Base-by-base conservation (phyloP, 2,329 filamentous ascomycete genomes). In the Talaromyces albobiverticillius region DNA sequence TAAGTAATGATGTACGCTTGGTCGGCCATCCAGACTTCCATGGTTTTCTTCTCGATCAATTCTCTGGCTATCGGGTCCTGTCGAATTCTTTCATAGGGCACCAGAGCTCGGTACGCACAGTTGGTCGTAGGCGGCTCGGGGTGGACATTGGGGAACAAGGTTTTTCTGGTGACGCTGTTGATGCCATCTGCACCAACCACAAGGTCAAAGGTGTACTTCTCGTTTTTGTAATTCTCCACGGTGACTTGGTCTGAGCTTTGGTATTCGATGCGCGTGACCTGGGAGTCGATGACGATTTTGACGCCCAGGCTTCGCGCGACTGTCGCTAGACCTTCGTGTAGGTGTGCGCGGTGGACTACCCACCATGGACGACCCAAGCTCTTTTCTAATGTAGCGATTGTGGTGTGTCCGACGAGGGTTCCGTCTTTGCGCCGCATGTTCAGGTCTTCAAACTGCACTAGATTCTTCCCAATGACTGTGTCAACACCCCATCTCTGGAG, bases 341-440 rank as follows among this genome's bases (percentile, higher is more conserved):
- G 66, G 61, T 79, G 74, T 11, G 76, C 75, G 16, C 76, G 65
- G 46, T 79, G 76, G 10, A 79, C 77, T 14, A 79, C 65, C 71
- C 74, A 78, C 67, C 76, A 78, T 8, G 71, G 73, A 31, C 64
- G 65, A 18, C 64, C 62, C 7, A 71, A 60, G 4, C 58, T 57
- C 2, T 67, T 54, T 46, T 72, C 67, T 10, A 74, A 59, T 8
- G 64, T 62, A 13, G 60, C 60, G 14, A 71, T 71, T 31, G 64
- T 58, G 8, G 72, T 73, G 52, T 71, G 62, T 16, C 74, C 73
- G 31, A 76, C 63, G 11, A 60, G 61, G 2, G 63, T 71, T 25
- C 74, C 74, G 56, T 73, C 67, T 57, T 71, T 70, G 25, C 66
- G 64, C 7, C 74, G 65, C 59, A 75, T 62, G 50, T 74, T 72